phyloP scores from a whole-genome alignment of 108 stramenopile genomes.

The Nitzschia inconspicua region DNA sequence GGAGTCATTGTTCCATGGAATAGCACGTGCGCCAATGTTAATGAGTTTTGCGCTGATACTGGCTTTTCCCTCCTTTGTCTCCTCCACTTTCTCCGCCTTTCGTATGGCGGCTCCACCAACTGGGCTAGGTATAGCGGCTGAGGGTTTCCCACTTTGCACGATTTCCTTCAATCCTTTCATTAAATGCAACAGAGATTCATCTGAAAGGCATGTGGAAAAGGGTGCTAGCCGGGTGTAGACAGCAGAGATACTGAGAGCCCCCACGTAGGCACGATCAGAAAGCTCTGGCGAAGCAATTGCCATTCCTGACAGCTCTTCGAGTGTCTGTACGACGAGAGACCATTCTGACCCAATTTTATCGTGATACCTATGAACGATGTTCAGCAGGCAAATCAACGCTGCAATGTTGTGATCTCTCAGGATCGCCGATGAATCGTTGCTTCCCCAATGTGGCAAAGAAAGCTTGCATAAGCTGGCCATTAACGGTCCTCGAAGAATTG shows the following conservation, averaged over 20 bases:
- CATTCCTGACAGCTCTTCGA: slow-evolving; percentile 68
- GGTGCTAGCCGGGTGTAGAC: slow-evolving; percentile 57
- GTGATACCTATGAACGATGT: slow-evolving; percentile 59
- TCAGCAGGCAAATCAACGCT: slow-evolving; percentile 51
- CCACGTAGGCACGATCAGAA: slow-evolving; percentile 45
- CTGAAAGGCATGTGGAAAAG: slow-evolving; percentile 72
- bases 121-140: slow-evolving; percentile 4
- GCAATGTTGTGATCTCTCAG: slow-evolving; percentile 69
- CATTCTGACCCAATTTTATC: slow-evolving; percentile 65
- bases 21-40: slow-evolving; percentile 73
- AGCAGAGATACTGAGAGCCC: slow-evolving; percentile 54
- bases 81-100: slow-evolving; percentile 1
- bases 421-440: slow-evolving; percentile 39
- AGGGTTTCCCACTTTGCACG: slow-evolving; percentile 30
- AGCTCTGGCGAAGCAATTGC: slow-evolving; percentile 67
- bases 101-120: slow-evolving; percentile 6
- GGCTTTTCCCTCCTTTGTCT: slow-evolving; percentile 12
- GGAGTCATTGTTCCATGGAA: slow-evolving; percentile 23
- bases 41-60: slow-evolving; percentile 72
- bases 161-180: slow-evolving; percentile 50
- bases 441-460: slow-evolving; percentile 85
- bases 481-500: slow-evolving; percentile 61
- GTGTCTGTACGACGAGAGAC: slow-evolving; percentile 67
- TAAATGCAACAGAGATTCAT: slow-evolving; percentile 43
- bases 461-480: slow-evolving; percentile 80